Conservation (phyloP, 2,329 filamentous ascomycete species). For the Setomelanomma holmii region DNA sequence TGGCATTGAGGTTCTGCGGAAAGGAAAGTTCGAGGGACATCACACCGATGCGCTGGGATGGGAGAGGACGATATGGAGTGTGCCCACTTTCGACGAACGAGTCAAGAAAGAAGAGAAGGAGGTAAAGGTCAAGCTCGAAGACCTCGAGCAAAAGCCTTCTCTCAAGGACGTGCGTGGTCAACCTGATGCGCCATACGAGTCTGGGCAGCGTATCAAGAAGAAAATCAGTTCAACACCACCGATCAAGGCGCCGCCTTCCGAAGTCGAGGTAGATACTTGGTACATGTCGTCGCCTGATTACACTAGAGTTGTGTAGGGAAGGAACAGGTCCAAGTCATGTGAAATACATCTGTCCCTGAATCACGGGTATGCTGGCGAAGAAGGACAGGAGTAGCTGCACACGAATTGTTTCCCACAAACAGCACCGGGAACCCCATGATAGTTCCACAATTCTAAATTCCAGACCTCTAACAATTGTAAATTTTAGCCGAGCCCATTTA, state of each 20-base stretch:
- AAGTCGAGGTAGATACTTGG: not conserved
- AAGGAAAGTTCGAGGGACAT: not conserved
- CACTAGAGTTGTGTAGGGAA: not conserved
- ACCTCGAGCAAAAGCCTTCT: not conserved
- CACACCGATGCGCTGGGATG: conserved; percentile 2
- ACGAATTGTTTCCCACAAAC: too few species aligned
- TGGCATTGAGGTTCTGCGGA: not conserved
- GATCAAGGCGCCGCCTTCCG: not conserved
- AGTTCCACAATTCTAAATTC: too few species aligned
- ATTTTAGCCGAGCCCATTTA: not conserved
- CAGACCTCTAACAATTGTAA: not conserved
- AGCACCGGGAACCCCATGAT: too few species aligned
- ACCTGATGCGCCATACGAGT: too few species aligned
- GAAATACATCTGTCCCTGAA: too few species aligned
- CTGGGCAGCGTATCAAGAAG: too few species aligned
- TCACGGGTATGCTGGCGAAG: too few species aligned
- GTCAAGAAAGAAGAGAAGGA: not conserved
- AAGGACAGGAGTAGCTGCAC: not conserved
- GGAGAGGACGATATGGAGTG: conserved; percentile 5
- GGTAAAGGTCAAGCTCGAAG: not conserved
- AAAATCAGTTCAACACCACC: not conserved
- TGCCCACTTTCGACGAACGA: not conserved
- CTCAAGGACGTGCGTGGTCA: too few species aligned
- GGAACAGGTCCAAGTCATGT: too few species aligned
- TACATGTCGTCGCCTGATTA: not conserved